A percentile compares a stretch with the other conserved stretches of the same genome.
These are phyloP conservation scores for Fabrea salina DNA, from an alignment of 169 alveolate genomes.

Conservation along the genomic window DNA sequence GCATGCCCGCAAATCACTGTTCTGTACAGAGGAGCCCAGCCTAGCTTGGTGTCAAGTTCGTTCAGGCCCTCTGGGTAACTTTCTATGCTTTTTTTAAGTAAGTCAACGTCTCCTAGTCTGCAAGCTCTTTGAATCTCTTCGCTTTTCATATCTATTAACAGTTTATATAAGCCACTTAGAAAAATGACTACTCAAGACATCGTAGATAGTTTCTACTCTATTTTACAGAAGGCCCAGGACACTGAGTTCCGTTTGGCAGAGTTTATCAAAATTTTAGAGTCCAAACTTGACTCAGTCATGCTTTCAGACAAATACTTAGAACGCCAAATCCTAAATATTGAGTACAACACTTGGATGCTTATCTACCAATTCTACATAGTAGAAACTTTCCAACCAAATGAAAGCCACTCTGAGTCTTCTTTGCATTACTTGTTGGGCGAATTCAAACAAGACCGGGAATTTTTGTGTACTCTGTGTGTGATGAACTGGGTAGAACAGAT, in stretches of 20 bases:
- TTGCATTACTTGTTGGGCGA: not conserved
- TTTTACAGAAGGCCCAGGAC: no score
- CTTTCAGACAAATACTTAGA: no score
- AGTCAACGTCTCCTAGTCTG: constrained; percentile 9
- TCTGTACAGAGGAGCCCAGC: constrained; percentile 53
- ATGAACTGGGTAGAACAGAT: not conserved
- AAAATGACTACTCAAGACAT: no score
- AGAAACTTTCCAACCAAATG: not conserved
- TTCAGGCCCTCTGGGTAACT: not conserved
- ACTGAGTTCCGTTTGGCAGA: no score
- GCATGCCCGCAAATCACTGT: constrained; percentile 54
- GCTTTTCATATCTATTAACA: not conserved
- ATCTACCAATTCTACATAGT: not conserved
- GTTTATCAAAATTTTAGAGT: no score
- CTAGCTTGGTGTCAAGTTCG: not conserved
- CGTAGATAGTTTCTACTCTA: no score
- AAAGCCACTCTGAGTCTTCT: not conserved
- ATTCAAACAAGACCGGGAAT: not conserved
- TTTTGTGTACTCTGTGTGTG: not conserved
- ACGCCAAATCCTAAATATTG: not conserved
- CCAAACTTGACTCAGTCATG: no score
- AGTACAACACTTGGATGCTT: not conserved
- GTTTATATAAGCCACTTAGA: no score
- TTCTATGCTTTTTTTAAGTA: not conserved
- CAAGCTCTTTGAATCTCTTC: constrained; percentile 32